phyloP scores from a whole-genome alignment of 1,284 basidiomycete genomes.

The Cryptococcus sp. region DNA sequence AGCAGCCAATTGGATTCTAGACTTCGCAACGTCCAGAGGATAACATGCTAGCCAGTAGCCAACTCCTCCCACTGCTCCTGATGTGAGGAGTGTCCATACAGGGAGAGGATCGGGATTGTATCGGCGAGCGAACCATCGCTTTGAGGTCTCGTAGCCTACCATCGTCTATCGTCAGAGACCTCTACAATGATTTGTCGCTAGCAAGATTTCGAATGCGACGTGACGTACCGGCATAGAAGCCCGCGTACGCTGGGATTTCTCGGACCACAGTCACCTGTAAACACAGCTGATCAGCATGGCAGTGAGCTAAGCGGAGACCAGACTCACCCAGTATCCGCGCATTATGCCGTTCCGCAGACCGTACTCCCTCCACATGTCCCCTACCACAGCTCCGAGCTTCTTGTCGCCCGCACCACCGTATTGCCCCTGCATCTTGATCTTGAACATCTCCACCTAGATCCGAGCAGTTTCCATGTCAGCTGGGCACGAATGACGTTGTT shows the following conservation, averaged over 20 bases:
- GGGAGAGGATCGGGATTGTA: constrained; percentile 62
- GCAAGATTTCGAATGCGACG: background rate
- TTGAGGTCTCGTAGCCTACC: constrained; percentile 79
- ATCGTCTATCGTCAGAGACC: too few relatives aligned
- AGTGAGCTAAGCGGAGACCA: background rate
- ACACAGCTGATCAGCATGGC: background rate
- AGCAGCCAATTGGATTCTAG: constrained; percentile 77
- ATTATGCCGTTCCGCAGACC: constrained; percentile 86
- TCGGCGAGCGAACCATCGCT: constrained; percentile 65
- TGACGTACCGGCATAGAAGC: constrained; percentile 58
- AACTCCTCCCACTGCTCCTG: constrained; percentile 85
- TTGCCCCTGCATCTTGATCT: constrained; percentile 89
- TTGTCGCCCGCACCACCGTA: constrained; percentile 67
- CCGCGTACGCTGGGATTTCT: constrained; percentile 94
- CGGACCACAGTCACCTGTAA: constrained; percentile 80
- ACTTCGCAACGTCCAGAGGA: constrained; percentile 89
- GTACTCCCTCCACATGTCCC: constrained; percentile 80
- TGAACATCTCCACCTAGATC: constrained; percentile 58
- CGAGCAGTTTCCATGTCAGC: background rate
- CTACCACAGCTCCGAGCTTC: constrained; percentile 67
- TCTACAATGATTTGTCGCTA: background rate
- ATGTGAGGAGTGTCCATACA: constrained; percentile 83
- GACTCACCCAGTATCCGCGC: constrained; percentile 88
- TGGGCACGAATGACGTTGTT: background rate
- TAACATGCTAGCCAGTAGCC: constrained; percentile 94